Percentiles rank a stretch among this genome's conserved stretches.
These are phyloP conservation scores for Lasiodiplodia hormozganensis DNA, from an alignment of 2,329 filamentous ascomycete species.

Conservation along the genomic window DNA sequence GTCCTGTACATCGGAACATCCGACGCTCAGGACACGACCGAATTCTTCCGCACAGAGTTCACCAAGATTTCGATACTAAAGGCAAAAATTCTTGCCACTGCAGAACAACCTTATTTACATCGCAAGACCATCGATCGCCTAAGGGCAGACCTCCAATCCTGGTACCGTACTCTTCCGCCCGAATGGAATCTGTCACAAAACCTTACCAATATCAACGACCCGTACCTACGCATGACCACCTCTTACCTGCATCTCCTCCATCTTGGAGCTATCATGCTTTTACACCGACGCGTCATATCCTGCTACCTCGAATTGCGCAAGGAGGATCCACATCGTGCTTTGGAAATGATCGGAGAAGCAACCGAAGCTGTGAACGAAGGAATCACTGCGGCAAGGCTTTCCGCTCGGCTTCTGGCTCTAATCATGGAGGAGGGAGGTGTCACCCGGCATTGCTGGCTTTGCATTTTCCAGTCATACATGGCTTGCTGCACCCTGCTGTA, in stretches of 20 bases:
- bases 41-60: conserved; percentile 7
- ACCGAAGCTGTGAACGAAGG: conserved; percentile 32
- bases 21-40: neutral
- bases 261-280: neutral
- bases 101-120: neutral
- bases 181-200: neutral
- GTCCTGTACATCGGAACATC: neutral
- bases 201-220: neutral
- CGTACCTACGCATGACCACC: neutral
- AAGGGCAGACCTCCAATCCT: neutral
- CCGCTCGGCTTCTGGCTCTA: conserved; percentile 32
- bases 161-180: neutral
- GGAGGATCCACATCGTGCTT: neutral
- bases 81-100: neutral
- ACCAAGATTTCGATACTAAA: neutral
- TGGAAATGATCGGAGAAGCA: neutral
- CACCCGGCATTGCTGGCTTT: conserved; percentile 36
- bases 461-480: conserved; percentile 29
- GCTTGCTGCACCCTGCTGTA: neutral
- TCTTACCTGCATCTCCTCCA: neutral
- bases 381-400: conserved; percentile 33
- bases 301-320: neutral
- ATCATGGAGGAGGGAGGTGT: conserved; percentile 33
- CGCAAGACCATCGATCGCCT: neutral
- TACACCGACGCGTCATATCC: neutral